Conservation (phyloP, 208 protist species). For the Acanthamoeba pearcei region DNA sequence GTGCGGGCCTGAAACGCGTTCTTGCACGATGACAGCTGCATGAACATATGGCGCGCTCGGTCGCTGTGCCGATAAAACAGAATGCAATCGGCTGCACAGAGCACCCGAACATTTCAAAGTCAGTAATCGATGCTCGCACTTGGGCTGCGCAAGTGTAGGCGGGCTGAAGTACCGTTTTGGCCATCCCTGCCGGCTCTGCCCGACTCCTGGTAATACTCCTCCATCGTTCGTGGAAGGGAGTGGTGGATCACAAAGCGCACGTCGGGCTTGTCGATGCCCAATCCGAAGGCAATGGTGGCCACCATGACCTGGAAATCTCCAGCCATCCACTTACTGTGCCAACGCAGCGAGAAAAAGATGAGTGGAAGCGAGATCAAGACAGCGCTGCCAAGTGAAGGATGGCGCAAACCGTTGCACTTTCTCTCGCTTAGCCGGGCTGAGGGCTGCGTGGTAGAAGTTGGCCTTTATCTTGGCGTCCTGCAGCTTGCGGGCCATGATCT, state of each 20-base stretch:
- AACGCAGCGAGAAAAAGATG: no score
- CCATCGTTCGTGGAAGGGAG: constrained; percentile 94
- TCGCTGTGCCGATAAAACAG: constrained; percentile 25
- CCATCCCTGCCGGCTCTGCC: constrained; percentile 96
- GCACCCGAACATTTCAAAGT: not conserved
- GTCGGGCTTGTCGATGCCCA: constrained; percentile 96
- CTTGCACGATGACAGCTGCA: constrained; percentile 21
- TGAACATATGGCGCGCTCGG: not conserved
- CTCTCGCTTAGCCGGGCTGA: not conserved
- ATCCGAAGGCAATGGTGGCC: constrained; percentile 58
- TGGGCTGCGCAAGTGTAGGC: not conserved
- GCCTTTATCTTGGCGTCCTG: not conserved
- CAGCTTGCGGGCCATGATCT: constrained; percentile 3
- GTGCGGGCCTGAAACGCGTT: not conserved
- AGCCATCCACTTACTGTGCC: constrained; percentile 7
- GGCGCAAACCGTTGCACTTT: not conserved
- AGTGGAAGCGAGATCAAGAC: not conserved
- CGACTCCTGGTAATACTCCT: constrained; percentile 98
- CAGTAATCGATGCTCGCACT: no score
- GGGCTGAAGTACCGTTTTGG: not conserved
- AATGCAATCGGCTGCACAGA: not conserved
- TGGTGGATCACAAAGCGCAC: constrained; percentile 98
- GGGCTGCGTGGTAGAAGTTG: not conserved
- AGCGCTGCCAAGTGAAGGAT: not conserved
- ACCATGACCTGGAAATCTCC: constrained; percentile 3